These are phyloP conservation scores for Eimeria necatrix DNA, from an alignment of 169 alveolate species.

Conservation along the genomic window DNA sequence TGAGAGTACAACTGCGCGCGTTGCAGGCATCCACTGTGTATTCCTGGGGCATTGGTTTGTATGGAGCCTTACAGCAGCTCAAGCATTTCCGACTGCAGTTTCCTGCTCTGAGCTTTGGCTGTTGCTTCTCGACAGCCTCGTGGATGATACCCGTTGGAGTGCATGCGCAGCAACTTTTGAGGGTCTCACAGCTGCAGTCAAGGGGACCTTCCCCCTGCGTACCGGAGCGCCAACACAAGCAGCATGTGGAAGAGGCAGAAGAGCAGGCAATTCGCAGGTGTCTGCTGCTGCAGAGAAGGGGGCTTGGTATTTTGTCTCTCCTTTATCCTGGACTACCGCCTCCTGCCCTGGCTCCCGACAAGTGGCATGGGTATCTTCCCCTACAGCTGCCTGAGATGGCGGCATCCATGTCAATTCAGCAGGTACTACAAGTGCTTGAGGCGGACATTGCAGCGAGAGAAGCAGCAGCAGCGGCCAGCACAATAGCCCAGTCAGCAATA, in stretches of 20 bases:
- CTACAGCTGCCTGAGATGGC: constrained; percentile 70
- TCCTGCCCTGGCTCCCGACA: constrained; percentile 44
- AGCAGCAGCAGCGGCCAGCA: constrained; percentile 31
- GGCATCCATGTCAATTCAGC: constrained; percentile 42
- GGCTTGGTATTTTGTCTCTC: constrained; percentile 33
- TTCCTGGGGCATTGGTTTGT: constrained; percentile 42
- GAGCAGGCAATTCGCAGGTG: constrained; percentile 33
- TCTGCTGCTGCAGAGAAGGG: constrained; percentile 59
- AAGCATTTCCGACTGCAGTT: constrained; percentile 60
- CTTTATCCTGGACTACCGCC: constrained; percentile 41
- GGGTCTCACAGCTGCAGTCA: constrained; percentile 53
- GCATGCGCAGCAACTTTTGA: constrained; percentile 54
- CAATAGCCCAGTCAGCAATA: background rate
- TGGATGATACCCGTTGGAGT: constrained; percentile 47
- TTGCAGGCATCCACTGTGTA: constrained; percentile 25
- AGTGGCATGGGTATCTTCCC: constrained; percentile 42
- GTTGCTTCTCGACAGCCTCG: constrained; percentile 78
- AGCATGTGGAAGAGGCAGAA: background rate
- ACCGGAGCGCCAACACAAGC: background rate
- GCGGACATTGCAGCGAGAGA: constrained; percentile 61
- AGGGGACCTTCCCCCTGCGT: background rate
- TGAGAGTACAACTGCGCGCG: constrained; percentile 45
- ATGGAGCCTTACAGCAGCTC: constrained; percentile 48
- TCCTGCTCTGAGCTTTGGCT: constrained; percentile 74
- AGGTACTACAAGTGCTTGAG: constrained; percentile 47